phyloP scores from a whole-genome alignment of 805 yeast species.

The Barnettozyma salicaria region DNA sequence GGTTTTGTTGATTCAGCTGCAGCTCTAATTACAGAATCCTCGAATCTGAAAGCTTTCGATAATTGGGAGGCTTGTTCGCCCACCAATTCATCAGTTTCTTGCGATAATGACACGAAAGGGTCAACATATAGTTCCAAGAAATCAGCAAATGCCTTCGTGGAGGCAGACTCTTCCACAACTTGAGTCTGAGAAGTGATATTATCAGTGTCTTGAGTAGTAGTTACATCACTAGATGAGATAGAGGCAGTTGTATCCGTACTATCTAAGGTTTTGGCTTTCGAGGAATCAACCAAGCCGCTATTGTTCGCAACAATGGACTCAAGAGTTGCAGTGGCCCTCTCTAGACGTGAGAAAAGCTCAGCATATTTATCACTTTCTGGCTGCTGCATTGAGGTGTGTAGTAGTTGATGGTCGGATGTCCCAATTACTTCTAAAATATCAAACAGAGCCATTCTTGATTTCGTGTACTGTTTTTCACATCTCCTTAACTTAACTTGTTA shows the following conservation, averaged over 20 bases:
- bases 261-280: not conserved
- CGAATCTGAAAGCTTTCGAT: conserved; percentile 49
- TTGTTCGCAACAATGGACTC: conserved; percentile 23
- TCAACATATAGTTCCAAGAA: conserved; percentile 47
- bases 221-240: not conserved
- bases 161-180: conserved; percentile 24
- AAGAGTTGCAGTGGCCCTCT: conserved; percentile 25
- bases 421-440: too few relatives aligned
- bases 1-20: conserved; percentile 64
- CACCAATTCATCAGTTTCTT: conserved; percentile 49
- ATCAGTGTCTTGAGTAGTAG: not conserved
- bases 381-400: too few relatives aligned
- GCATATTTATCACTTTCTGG: conserved; percentile 11
- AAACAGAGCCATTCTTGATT: too few relatives aligned
- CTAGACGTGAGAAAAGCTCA: conserved; percentile 18
- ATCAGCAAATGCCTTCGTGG: conserved; percentile 47
- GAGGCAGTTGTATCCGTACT: conserved; percentile 1
- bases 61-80: conserved; percentile 47
- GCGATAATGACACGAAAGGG: conserved; percentile 54
- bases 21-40: conserved; percentile 52
- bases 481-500: too few relatives aligned
- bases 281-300: conserved; percentile 3
- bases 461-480: too few relatives aligned
- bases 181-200: conserved; percentile 6
- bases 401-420: too few relatives aligned